A percentile compares a stretch with the other conserved stretches of the same genome.
Evolutionary conservation across 768 basidiomycete species (phyloP).

Genomic region (Brasilioporus rufonigricans): DNA sequence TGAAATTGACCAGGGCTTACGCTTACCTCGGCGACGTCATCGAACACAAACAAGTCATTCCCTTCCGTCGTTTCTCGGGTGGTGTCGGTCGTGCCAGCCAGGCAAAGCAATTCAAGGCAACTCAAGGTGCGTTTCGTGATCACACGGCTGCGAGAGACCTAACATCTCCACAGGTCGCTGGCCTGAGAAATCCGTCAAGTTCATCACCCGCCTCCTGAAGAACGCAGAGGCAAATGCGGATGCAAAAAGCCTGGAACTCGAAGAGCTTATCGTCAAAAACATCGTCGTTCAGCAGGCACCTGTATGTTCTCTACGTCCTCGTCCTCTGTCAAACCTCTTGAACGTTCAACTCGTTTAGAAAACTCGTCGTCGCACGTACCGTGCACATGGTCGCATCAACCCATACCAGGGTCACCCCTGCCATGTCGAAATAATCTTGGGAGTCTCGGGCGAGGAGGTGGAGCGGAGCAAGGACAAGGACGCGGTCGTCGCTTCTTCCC

Average conservation of each 20-base stretch:
- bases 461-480: constrained; percentile 90
- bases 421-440: constrained; percentile 94
- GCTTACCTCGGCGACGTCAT: constrained; percentile 89
- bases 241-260: constrained; percentile 91
- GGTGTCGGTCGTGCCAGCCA: constrained; percentile 94
- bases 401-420: constrained; percentile 98
- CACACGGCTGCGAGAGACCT: neutral
- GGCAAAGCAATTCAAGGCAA: constrained; percentile 95
- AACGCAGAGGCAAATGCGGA: constrained; percentile 99
- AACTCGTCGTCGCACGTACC: constrained; percentile 99
- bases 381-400: constrained; percentile 97
- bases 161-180: constrained; percentile 75
- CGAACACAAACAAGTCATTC: constrained; percentile 96
- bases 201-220: constrained; percentile 92
- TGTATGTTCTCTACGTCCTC: constrained; percentile 45
- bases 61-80: constrained; percentile 94
- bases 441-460: constrained; percentile 75
- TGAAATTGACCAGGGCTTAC: constrained; percentile 94
- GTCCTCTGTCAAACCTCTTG: neutral
- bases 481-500: constrained; percentile 42
- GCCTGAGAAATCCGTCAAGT: constrained; percentile 98
- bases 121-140: constrained; percentile 69
- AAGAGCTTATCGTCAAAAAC: constrained; percentile 92
- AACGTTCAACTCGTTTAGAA: constrained; percentile 50
- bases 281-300: constrained; percentile 99